Evolutionary conservation across 176 grass and related monocot species (phyloP), one percentile per base, ranked within the genome.

Genomic region (Pontederia crassipes): DNA sequence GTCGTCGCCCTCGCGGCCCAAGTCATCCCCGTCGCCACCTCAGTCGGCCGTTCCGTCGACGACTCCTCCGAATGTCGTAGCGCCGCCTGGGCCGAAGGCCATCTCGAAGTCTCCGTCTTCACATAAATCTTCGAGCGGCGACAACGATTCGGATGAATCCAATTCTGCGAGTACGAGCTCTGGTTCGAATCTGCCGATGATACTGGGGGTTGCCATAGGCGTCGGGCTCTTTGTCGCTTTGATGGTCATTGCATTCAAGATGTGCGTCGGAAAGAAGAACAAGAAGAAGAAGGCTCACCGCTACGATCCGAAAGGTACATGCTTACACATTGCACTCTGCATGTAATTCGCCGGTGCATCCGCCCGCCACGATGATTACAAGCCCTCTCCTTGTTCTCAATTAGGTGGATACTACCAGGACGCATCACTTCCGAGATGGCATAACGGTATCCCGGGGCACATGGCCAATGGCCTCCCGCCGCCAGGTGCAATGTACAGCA

Each of bases 181-280:
- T 11, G 71, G 27, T 4, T 46, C 32, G 7, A 74, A 48, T 57
- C 18, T 64, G 28, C 60, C 71, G 0, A 7, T 74, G 29, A 17
- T 82, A 3, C 55, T 61, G 15, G 87, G 82, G 64, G 55, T 69
- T 20, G 61, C 78, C 20, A 58, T 80, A 11, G 87, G 82, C 7
- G 52, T 85, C 35, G 17, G 62, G 14, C 48, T 67, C 45, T 79
- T 90, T 58, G 12, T 59, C 9, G 14, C 82, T 26, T 59, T 85
- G 2, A 65, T 90, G 72, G 49, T 79, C 8, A 46, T 71, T 46
- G 68, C 75, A 32, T 70, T 83, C 64, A 72, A 74, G 60, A 82
- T 79, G 75, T 90, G 79, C 76, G n/a, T 48, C 54, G 67, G 54
- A 73, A 74, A 12, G 61, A 89, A 74, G 53, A 82, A 57, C 74